These are phyloP conservation scores for Pichia sp. DNA, from an alignment of 1,139 yeast species.

Conservation along the genomic window DNA sequence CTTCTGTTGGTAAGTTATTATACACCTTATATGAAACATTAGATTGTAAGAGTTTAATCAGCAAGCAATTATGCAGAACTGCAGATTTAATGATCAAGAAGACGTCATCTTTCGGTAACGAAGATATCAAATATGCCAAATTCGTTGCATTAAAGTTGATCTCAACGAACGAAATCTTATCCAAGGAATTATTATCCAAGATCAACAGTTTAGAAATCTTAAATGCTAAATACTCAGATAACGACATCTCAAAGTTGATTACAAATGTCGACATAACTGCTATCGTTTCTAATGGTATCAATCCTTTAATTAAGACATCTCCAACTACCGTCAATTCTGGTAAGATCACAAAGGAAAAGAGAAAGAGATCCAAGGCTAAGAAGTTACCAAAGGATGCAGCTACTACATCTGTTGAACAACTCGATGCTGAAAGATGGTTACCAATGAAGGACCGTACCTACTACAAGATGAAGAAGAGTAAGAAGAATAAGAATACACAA, in stretches of 20 bases:
- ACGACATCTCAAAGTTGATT: slow-evolving; percentile 19
- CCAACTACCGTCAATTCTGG: background rate
- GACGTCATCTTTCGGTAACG: slow-evolving; percentile 18
- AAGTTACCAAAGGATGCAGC: slow-evolving; percentile 43
- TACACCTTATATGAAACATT: slow-evolving; percentile 46
- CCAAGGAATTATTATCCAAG: slow-evolving; percentile 37
- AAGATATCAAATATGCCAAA: slow-evolving; percentile 42
- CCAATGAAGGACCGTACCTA: slow-evolving; percentile 83
- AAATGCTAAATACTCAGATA: slow-evolving; percentile 33
- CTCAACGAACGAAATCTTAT: slow-evolving; percentile 35
- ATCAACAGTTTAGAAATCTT: slow-evolving; percentile 33
- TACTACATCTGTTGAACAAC: slow-evolving; percentile 26
- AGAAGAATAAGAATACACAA: slow-evolving; percentile 57
- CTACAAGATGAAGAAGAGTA: slow-evolving; percentile 73
- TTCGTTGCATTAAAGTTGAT: slow-evolving; percentile 48
- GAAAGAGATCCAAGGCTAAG: slow-evolving; percentile 36
- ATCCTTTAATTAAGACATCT: slow-evolving; percentile 35
- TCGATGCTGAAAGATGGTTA: slow-evolving; percentile 84
- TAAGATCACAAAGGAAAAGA: slow-evolving; percentile 25
- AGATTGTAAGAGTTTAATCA: slow-evolving; percentile 31
- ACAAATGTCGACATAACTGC: slow-evolving; percentile 34
- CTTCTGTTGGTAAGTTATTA: slow-evolving; percentile 47
- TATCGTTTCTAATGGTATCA: slow-evolving; percentile 35
- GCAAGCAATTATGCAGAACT: slow-evolving; percentile 31
- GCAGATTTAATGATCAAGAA: slow-evolving; percentile 24